Base-by-base conservation (phyloP, 306 rosid species). In the Cucumis sativus region DNA sequence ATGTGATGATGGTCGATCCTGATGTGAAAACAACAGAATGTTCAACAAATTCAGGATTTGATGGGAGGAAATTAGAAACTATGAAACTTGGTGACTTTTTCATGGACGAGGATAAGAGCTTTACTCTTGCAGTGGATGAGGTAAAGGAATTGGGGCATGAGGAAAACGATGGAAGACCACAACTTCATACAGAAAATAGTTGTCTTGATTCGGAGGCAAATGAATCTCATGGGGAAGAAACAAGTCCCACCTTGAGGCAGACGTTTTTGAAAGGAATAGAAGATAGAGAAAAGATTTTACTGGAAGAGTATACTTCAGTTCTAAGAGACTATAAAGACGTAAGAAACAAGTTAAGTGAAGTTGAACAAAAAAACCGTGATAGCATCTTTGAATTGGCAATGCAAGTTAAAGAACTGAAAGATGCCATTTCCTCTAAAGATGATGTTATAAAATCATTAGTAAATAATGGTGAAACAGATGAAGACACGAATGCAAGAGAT, bases 301-400 rank as follows among this genome's bases (percentile, higher is more conserved):
- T 89, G 64, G 93, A 89, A 13, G 98, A 95, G 85, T 91, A 87
- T 76, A 86, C 90, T 47, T 85, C 96, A 72, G 89, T 92, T 74
- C 84, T 91, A 35, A 83, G 75, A 72, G 88, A 92, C 86, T 92
- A 88, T 60, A 91, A 89, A 74, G 91, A 86, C 23, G 93, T 83
- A 63, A 86, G 80, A 79, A 88, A 30, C 83, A 89, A 86, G 86
- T 92, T 96, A 14, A 78, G 77, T 41, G 87, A 91, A 51, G 84
- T 79, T 40, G 97, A 88, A 83, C 84, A 82, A 78, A 92, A 92
- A 79, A 92, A 88, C 67, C 74, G 88, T 61, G 87, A 88, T 64
- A 90, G 84, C 85, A 85, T 89, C 84, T 85, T 85, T 4, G 92
- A 88, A 61, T 77, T 91, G 82, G 84, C 90, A 68, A 84, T 83